These are phyloP conservation scores for Entomortierella beljakovae DNA, from an alignment of 192 early-diverging fungal species.

Conservation along the genomic window DNA sequence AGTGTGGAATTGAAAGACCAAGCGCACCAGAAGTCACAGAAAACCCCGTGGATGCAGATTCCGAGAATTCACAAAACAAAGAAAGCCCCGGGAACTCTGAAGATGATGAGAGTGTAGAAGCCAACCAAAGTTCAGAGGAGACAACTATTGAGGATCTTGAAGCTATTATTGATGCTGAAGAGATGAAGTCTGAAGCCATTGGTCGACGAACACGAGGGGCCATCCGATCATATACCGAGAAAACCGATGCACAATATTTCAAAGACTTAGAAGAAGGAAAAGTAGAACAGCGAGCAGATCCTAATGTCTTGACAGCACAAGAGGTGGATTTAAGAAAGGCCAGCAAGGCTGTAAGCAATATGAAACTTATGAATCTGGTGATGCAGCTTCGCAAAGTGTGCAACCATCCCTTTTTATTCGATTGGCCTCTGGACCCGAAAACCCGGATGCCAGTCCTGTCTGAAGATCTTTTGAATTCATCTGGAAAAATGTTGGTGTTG, in stretches of 20 bases:
- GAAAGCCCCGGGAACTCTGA: background rate
- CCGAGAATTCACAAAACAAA: slow-evolving; percentile 7
- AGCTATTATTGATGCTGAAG: slow-evolving; percentile 22
- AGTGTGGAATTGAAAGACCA: slow-evolving; percentile 20
- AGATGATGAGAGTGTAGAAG: background rate
- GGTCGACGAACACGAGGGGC: slow-evolving; percentile 13
- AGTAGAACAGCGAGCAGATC: slow-evolving; percentile 1
- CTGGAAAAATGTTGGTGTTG: slow-evolving; percentile 91
- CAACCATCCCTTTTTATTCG: slow-evolving; percentile 96
- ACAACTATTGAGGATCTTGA: slow-evolving; percentile 5
- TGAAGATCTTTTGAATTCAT: slow-evolving; percentile 70
- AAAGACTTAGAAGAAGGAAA: slow-evolving; percentile 53
- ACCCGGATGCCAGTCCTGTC: slow-evolving; percentile 63
- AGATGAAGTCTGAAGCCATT: background rate
- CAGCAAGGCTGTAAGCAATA: slow-evolving; percentile 67
- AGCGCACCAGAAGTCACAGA: slow-evolving; percentile 6
- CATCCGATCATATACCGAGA: slow-evolving; percentile 50
- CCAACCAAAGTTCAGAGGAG: background rate
- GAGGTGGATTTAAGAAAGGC: slow-evolving; percentile 35
- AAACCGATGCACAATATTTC: slow-evolving; percentile 57
- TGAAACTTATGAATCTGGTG: slow-evolving; percentile 85
- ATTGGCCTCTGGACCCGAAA: slow-evolving; percentile 76
- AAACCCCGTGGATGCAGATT: slow-evolving; percentile 1
- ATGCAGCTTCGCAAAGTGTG: slow-evolving; percentile 97
- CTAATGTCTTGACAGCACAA: slow-evolving; percentile 12